phyloP scores from a whole-genome alignment of 2,329 filamentous ascomycete genomes.

The Fusarium chlamydosporum region DNA sequence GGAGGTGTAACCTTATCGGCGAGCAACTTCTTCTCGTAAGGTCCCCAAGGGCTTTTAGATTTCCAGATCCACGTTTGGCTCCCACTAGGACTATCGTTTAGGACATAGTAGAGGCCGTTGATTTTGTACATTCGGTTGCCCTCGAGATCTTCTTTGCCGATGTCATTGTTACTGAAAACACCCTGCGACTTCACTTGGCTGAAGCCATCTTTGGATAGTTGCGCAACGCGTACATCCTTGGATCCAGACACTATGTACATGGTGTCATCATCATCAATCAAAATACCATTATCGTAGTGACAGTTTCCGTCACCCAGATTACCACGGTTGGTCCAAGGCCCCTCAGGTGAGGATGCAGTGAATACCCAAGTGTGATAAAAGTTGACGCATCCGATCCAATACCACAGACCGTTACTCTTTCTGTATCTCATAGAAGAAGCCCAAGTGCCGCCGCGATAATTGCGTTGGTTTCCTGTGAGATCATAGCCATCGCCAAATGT shows the following conservation, averaged over 20 bases:
- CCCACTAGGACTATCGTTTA: slow-evolving; percentile 62
- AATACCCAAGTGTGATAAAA: slow-evolving; percentile 67
- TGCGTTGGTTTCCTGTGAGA: slow-evolving; percentile 56
- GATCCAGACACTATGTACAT: slow-evolving; percentile 71
- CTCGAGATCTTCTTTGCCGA: slow-evolving; percentile 67
- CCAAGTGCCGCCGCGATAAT: slow-evolving; percentile 69
- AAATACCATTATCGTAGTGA: slow-evolving; percentile 70
- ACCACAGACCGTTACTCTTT: slow-evolving; percentile 63
- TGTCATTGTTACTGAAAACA: slow-evolving; percentile 57
- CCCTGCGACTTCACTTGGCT: slow-evolving; percentile 60
- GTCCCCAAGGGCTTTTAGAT: slow-evolving; percentile 65
- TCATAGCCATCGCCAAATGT: slow-evolving; percentile 65
- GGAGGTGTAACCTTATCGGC: slow-evolving; percentile 60
- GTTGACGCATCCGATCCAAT: slow-evolving; percentile 71
- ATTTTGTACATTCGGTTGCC: slow-evolving; percentile 70
- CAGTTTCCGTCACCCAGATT: slow-evolving; percentile 58
- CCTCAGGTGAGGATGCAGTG: slow-evolving; percentile 59
- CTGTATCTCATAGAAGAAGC: slow-evolving; percentile 68
- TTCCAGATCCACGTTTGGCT: slow-evolving; percentile 64
- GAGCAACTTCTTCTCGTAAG: slow-evolving; percentile 64
- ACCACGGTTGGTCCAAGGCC: slow-evolving; percentile 60
- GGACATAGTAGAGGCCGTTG: slow-evolving; percentile 64
- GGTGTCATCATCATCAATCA: slow-evolving; percentile 71
- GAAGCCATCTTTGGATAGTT: slow-evolving; percentile 64
- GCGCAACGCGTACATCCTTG: slow-evolving; percentile 63